Base-by-base conservation (phyloP, 306 rosid genomes). In the Rosa persica region DNA sequence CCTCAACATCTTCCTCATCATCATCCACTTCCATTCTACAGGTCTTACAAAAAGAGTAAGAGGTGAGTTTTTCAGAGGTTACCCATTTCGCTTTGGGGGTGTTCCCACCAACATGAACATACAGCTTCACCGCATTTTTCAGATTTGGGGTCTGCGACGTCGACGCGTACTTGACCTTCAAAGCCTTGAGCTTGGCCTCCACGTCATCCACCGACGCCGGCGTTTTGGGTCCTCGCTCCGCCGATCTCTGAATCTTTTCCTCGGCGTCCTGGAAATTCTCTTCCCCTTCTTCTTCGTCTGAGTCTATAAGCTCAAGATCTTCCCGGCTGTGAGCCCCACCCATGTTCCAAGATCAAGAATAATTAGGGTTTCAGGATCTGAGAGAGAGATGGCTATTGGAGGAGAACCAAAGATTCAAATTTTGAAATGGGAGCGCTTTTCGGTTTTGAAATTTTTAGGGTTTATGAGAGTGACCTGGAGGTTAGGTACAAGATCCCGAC, bases 81-180 rank as follows among this genome's bases (percentile, higher is more conserved):
- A 91, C 89, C 99, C 99, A 96, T 85, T 95, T 95, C 5, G 98
- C 97, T 25, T 84, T 86, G 5, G 96, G 96, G 27, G 98, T 86
- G 85, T 87, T 88, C 13, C 99, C 99, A 12, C 91, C 95, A 1
- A 93, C 72, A 73, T 90, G 92, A 15, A 89, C 87, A 76, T 93
- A 96, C 58, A 96, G 98, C 89, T 91, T 96, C 49, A 89, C 94
- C 38, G 92, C 88, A 76, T 95, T 91, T 44, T 90, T 92, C 13
- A 82, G 57, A 75, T 48, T 81, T 13, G 93, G 88, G 34, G 70
- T 80, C 54, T 74, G 88, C 76, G 82, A 73, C 34, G 88, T 43
- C 6, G 95, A 79, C 57, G 55, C 40, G 83, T 95, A 95, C 79
- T 93, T 95, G 67, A 95, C 93, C 82, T 90, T 90, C 25, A 93